Evolutionary conservation across 768 basidiomycete genomes (phyloP).

Genomic region (Mycena maculata): DNA sequence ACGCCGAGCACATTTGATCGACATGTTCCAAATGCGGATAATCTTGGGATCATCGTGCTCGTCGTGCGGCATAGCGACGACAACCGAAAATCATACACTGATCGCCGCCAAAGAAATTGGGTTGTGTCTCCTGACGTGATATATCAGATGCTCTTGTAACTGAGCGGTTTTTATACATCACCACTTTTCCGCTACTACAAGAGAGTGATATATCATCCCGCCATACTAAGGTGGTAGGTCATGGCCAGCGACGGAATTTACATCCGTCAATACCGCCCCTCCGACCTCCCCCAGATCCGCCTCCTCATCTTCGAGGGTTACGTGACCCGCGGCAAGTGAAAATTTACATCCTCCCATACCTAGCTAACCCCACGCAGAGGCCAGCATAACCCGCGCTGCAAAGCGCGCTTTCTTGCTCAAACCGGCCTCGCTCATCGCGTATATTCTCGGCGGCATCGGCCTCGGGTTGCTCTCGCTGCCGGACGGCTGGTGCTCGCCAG

Average conservation of each 20-base stretch:
- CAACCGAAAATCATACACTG: no score
- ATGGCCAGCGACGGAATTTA: conserved; percentile 16
- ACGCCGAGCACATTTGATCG: no score
- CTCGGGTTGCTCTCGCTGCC: not conserved
- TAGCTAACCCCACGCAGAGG: not conserved
- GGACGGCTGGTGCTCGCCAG: not conserved
- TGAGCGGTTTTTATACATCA: no score
- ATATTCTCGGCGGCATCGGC: conserved; percentile 13
- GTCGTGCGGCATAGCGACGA: no score
- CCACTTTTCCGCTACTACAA: no score
- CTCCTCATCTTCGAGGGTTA: conserved; percentile 18
- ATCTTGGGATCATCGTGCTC: no score
- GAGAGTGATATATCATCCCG: no score
- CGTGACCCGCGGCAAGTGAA: conserved; percentile 11
- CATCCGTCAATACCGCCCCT: conserved; percentile 16
- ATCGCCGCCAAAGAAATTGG: no score
- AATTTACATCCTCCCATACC: not conserved
- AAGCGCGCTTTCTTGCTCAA: not conserved
- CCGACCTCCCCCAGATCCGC: conserved; percentile 22
- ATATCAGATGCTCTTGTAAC: no score
- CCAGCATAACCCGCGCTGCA: not conserved
- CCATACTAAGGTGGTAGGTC: no score
- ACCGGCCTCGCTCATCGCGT: not conserved
- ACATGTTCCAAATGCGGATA: no score
- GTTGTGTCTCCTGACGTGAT: no score